Evolutionary conservation across 2,329 filamentous ascomycete species (phyloP).

Genomic region (Fusarium aywerte): DNA sequence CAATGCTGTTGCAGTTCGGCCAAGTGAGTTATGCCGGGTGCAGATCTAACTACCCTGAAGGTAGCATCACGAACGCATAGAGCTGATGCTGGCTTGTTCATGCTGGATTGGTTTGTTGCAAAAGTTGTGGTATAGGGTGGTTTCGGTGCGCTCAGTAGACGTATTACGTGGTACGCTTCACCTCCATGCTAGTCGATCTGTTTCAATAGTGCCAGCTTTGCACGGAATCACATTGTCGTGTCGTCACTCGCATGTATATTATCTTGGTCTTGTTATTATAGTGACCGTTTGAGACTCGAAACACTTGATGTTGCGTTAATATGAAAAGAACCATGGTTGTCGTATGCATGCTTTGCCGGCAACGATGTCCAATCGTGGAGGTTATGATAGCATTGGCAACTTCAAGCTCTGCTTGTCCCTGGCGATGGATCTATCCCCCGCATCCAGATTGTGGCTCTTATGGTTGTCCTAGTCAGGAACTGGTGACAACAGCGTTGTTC

Average conservation of each 20-base stretch:
- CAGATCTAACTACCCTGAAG: conserved; percentile 36
- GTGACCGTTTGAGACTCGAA: neutral
- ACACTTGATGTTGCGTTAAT: neutral
- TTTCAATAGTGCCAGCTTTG: neutral
- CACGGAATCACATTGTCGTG: neutral
- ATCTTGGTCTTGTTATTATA: neutral
- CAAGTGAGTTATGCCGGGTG: conserved; percentile 16
- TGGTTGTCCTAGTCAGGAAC: conserved; percentile 44
- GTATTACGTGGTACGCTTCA: neutral
- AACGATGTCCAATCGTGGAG: conserved; percentile 30
- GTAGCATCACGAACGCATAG: conserved; percentile 29
- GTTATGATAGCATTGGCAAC: conserved; percentile 24
- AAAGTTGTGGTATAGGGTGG: conserved; percentile 20
- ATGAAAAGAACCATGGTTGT: conserved; percentile 3
- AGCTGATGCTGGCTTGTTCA: conserved; percentile 9
- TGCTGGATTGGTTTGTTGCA: neutral
- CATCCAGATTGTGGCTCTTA: conserved; percentile 35
- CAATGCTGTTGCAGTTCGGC: conserved; percentile 4
- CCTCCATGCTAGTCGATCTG: neutral
- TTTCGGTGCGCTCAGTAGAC: neutral
- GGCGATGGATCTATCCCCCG: conserved; percentile 38
- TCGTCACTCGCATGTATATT: neutral
- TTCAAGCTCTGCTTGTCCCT: conserved; percentile 30
- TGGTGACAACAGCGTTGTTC: conserved; percentile 37
- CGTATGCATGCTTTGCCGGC: conserved; percentile 4